These are phyloP conservation scores for Saitozyma sp. DNA, from an alignment of 768 basidiomycete genomes.

Conservation along the genomic window DNA sequence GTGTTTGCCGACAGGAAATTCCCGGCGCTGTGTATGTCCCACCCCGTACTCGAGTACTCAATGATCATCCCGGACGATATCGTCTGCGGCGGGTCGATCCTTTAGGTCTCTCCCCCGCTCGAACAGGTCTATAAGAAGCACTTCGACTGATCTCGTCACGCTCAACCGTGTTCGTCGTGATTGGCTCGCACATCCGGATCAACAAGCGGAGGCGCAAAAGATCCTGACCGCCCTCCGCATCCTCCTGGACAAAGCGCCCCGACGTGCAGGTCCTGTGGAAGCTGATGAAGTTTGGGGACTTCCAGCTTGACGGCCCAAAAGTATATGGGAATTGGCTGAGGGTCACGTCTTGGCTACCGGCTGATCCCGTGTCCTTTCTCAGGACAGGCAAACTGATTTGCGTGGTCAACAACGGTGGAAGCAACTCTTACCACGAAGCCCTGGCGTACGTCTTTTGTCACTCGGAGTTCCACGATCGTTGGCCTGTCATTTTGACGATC, in stretches of 20 bases:
- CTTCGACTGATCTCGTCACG: constrained; percentile 5
- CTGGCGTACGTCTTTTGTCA: constrained; percentile 2
- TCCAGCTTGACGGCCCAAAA: too few species aligned
- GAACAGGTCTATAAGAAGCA: constrained; percentile 17
- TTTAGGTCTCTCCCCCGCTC: constrained; percentile 7
- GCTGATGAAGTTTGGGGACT: too few species aligned
- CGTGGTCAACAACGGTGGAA: constrained; percentile 14
- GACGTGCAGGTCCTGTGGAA: constrained; percentile 30
- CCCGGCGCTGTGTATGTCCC: constrained; percentile 19
- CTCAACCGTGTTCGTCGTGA: constrained; percentile 17
- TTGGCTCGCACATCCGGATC: constrained; percentile 17
- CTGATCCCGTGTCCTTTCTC: too few species aligned
- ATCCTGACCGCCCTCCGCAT: constrained; percentile 12
- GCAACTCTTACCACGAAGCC: constrained; percentile 17
- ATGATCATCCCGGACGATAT: constrained; percentile 10
- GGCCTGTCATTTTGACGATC: too few species aligned
- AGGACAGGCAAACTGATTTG: constrained; percentile 12
- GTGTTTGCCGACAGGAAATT: constrained; percentile 1
- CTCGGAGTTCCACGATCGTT: too few species aligned
- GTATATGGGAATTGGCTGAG: too few species aligned
- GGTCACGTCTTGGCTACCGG: too few species aligned
- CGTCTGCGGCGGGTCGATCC: constrained; percentile 21
- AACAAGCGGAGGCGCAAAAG: constrained; percentile 4
- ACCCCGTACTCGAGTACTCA: constrained; percentile 16
- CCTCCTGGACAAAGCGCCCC: constrained; percentile 11